Base-by-base conservation (phyloP, 2,329 filamentous ascomycete species). In the Samsoniella hepiali region DNA sequence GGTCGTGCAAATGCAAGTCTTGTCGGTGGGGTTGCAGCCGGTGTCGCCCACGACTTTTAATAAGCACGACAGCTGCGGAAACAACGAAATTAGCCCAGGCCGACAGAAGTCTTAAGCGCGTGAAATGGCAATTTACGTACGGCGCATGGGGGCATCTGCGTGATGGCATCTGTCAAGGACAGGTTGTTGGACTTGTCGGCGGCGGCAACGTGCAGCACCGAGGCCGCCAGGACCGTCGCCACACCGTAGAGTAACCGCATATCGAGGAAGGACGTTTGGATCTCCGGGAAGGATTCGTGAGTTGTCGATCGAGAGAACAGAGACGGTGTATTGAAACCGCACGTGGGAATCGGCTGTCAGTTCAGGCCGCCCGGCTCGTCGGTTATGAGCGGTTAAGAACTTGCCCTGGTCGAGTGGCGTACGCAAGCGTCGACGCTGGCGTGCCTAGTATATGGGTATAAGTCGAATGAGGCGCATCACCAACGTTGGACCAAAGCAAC, bases 1-100 rank as follows among this genome's bases (percentile, higher is more conserved):
- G 57, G 57, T 60, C 49, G 27, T 31, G 58, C 62, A 64, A 10
- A 64, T 64, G 29, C 62, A 64, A 13, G 32, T 51, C 50, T 54
- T 49, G 62, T 64, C 56, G 45, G 34, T 8, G 7, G 51, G 51
- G 13, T 17, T n/a, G 31, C 62, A 64, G 15, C 50, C 51, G 5
- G 29, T 17, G n/a, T 60, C 58, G 40, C 31, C 34, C 1, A 64
- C 62, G 31, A 53, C 40, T 50, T 40, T 50, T 7, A 64, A 51
- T 3, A 64, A 22, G 29, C 62, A 64, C 13, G 49, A 15, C 17
- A 60, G 15, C 62, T 64, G 31, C 8, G 13, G 22, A 22, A 22
- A 22, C 22, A 17, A 22, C 0, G 42, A 8, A 29, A 27, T 55
- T 56, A 55, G 49, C 22, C 13, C 40, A n/a, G 36, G 17, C 5